Evolutionary conservation across 2,329 filamentous ascomycete species (phyloP).

Genomic region (Epicoccum nigrum): DNA sequence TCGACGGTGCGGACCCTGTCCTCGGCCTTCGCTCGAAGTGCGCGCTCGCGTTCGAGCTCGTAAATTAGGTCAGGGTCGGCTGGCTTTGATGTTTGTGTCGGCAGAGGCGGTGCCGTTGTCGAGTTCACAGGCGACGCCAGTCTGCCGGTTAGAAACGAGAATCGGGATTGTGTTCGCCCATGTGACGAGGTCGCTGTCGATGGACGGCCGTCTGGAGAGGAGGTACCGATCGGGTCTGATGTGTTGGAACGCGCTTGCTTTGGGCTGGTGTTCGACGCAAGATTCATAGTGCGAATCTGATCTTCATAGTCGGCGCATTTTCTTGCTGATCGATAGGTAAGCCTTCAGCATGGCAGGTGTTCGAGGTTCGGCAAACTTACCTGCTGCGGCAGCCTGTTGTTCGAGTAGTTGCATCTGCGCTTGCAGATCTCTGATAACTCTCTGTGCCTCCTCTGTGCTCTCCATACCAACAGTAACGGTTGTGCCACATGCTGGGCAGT

Average conservation of each 20-base stretch:
- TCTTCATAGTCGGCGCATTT: conserved; percentile 80
- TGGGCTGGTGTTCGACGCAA: conserved; percentile 9
- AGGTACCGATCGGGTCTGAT: conserved; percentile 23
- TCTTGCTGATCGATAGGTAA: conserved; percentile 50
- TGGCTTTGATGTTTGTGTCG: conserved; percentile 18
- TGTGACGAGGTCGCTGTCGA: conserved; percentile 35
- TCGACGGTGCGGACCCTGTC: conserved; percentile 69
- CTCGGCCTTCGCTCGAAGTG: conserved; percentile 71
- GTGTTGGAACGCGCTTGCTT: conserved; percentile 31
- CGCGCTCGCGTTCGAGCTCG: conserved; percentile 70
- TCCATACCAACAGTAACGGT: conserved; percentile 19
- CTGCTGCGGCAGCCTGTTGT: conserved; percentile 70
- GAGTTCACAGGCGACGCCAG: conserved; percentile 43
- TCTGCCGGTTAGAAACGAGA: conserved; percentile 52
- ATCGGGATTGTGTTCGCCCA: conserved; percentile 45
- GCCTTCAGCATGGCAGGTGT: conserved; percentile 1
- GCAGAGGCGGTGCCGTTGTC: conserved; percentile 20
- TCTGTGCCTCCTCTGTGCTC: conserved; percentile 29
- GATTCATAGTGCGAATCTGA: conserved; percentile 65
- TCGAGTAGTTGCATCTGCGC: conserved; percentile 72
- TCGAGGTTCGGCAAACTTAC: conserved; percentile 45
- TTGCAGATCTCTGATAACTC: conserved; percentile 63
- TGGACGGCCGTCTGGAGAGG: conserved; percentile 38
- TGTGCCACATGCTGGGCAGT: conserved; percentile 43
- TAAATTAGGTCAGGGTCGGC: conserved; percentile 60